Evolutionary conservation across 805 yeast species (phyloP).

Genomic region (Sugiyamaella chiloensis): DNA sequence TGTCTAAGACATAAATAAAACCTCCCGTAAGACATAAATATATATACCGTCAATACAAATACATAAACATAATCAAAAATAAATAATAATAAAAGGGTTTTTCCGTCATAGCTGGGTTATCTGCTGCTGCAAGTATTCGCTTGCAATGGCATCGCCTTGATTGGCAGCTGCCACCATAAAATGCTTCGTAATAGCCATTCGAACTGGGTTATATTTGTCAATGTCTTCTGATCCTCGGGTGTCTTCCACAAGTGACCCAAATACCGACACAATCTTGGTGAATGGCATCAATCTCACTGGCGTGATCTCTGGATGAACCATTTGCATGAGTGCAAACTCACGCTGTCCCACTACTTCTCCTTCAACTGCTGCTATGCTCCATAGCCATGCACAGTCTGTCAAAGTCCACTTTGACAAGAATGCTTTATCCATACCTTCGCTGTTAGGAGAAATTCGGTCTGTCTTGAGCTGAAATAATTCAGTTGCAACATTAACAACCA

Average conservation of each 20-base stretch:
- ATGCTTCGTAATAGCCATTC: constrained; percentile 31
- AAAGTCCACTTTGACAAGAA: constrained; percentile 23
- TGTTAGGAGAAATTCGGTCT: constrained; percentile 1
- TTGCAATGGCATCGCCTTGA: constrained; percentile 29
- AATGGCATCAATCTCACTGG: constrained; percentile 26
- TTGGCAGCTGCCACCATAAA: constrained; percentile 29
- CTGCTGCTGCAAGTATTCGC: constrained; percentile 25
- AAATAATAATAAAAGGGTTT: not conserved
- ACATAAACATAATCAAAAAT: not conserved
- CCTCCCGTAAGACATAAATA: too few relatives aligned
- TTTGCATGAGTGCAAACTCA: constrained; percentile 29
- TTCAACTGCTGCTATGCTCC: constrained; percentile 31
- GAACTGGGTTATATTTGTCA: constrained; percentile 29
- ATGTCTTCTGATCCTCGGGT: constrained; percentile 19
- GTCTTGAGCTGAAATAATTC: constrained; percentile 27
- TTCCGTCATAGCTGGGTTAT: not conserved
- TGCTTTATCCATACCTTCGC: constrained; percentile 18
- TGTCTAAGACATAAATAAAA: too few relatives aligned
- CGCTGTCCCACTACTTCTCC: constrained; percentile 28
- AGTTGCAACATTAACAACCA: constrained; percentile 23
- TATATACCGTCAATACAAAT: too few relatives aligned
- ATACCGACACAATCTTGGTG: constrained; percentile 24
- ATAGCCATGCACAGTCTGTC: constrained; percentile 28
- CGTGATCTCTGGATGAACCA: constrained; percentile 30
- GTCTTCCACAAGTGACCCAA: constrained; percentile 21